Conservation (phyloP, 2,329 filamentous ascomycete species). For the Pseudogymnoascus sp. region DNA sequence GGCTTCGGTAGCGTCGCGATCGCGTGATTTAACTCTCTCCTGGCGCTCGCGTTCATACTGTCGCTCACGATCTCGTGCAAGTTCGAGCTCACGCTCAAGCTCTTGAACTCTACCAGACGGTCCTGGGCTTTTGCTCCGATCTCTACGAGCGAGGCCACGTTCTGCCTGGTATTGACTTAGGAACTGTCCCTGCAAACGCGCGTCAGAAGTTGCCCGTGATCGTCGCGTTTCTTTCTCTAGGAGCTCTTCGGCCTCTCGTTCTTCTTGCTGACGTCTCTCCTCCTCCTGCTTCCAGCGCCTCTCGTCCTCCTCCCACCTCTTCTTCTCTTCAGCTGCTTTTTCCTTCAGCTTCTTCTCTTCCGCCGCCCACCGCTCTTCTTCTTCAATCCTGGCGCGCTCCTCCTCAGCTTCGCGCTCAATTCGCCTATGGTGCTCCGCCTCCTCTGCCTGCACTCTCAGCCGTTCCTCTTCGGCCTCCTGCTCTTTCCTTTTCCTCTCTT, state of each 20-base stretch:
- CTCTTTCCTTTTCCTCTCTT: constrained; percentile 58
- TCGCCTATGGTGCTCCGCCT: constrained; percentile 39
- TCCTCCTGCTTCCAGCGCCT: constrained; percentile 69
- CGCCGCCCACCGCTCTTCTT: constrained; percentile 59
- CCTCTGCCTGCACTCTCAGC: constrained; percentile 44
- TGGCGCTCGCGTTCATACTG: constrained; percentile 54
- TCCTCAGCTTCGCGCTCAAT: constrained; percentile 49
- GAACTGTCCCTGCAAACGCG: constrained; percentile 69
- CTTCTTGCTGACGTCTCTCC: constrained; percentile 60
- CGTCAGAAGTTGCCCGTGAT: constrained; percentile 52
- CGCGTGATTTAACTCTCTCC: constrained; percentile 30
- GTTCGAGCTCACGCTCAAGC: constrained; percentile 64
- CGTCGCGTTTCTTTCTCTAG: constrained; percentile 58
- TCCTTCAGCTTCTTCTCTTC: constrained; percentile 52
- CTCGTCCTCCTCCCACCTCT: constrained; percentile 71
- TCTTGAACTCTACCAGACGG: constrained; percentile 62
- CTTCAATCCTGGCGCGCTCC: constrained; percentile 49
- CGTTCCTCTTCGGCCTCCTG: constrained; percentile 51
- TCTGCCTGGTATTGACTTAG: constrained; percentile 79
- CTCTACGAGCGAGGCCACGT: constrained; percentile 38
- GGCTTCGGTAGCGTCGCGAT: constrained; percentile 21
- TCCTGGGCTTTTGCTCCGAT: constrained; percentile 30
- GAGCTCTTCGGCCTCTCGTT: constrained; percentile 60
- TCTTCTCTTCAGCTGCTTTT: constrained; percentile 56
- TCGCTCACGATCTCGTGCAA: constrained; percentile 57